Evolutionary conservation across 371 early-diverging fungal species (phyloP).

Genomic region (Mitosporidium daphniae): DNA sequence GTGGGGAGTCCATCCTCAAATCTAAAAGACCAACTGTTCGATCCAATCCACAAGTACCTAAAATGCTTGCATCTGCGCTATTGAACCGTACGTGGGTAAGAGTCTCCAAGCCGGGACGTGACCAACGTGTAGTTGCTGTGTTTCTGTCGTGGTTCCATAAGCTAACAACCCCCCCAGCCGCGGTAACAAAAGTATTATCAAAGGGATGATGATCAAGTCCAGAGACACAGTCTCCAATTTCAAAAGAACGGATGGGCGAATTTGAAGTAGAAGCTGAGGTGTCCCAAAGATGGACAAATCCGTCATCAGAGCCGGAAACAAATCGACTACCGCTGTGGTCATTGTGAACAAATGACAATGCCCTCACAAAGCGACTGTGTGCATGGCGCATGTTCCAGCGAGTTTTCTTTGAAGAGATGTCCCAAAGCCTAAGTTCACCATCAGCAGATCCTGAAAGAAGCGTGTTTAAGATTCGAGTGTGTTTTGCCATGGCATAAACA

Average conservation of each 20-base stretch:
- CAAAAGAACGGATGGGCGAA: too few relatives aligned
- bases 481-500: slow-evolving; percentile 65
- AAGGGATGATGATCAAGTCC: slow-evolving; percentile 44
- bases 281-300: too few relatives aligned
- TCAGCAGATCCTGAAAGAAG: slow-evolving; percentile 62
- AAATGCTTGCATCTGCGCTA: slow-evolving; percentile 45
- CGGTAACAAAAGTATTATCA: slow-evolving; percentile 42
- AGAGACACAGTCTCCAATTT: too few relatives aligned
- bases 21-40: slow-evolving; percentile 69
- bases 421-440: slow-evolving; percentile 59
- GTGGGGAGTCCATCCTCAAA: slow-evolving; percentile 32
- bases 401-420: slow-evolving; percentile 17
- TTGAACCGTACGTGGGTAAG: slow-evolving; percentile 61
- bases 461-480: slow-evolving; percentile 31
- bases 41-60: slow-evolving; percentile 59
- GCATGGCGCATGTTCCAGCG: too few relatives aligned
- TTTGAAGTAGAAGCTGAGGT: too few relatives aligned
- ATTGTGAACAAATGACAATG: too few relatives aligned
- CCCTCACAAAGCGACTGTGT: too few relatives aligned
- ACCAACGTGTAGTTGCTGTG: slow-evolving; percentile 32
- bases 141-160: slow-evolving; percentile 52
- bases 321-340: too few relatives aligned
- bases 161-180: slow-evolving; percentile 28
- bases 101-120: slow-evolving; percentile 76
- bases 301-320: too few relatives aligned